Evolutionary conservation across 805 yeast genomes (phyloP), one percentile per base, ranked within the genome.

Genomic region (Kodamaea leandrae): DNA sequence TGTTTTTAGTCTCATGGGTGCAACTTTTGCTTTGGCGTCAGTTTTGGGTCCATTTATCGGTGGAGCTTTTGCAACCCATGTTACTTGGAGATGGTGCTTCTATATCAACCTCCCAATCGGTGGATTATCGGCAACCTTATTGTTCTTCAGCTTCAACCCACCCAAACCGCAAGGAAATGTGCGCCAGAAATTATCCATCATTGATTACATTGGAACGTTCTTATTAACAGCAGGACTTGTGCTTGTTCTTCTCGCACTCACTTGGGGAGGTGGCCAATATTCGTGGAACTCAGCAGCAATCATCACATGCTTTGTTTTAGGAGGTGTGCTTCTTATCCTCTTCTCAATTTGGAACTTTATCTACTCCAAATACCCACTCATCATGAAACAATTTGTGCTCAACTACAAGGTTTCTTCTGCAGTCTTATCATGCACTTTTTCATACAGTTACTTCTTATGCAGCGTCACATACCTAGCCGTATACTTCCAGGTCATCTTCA

Each of bases 241-340:
- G n/a, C 36, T 54, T 25, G 36, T 50, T 7, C 39, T 55, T 32
- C 35, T 54, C 18, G 60, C 50, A 6, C 37, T 52, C n/a, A 48
- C 57, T 0, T 21, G 24, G 24, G 85, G 84, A 16, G 80, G 81
- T 3, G 55, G 60, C 29, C 63, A 70, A 24, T 70, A 57, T 50
- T 58, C 75, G 1, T 82, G 86, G 86, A 52, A 59, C 2, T 72
- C 82, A 0, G 75, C 76, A 13, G 68, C 76, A 4, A 75, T 77
- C 3, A 71, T 80, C 5, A 48, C 59, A 10, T 72, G 74, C 41
- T 68, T 80, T 39, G 57, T 74, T 6, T 26, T 78, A 21, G 80
- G 82, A 5, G 68, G 71, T 1, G 13, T 68, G 2, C 41, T 70
- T 2, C 25, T 67, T 4, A 45, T 63, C 10, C 47, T 42, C 0